phyloP scores from a whole-genome alignment of 305 asterid species.

The Fraxinus nigra region DNA sequence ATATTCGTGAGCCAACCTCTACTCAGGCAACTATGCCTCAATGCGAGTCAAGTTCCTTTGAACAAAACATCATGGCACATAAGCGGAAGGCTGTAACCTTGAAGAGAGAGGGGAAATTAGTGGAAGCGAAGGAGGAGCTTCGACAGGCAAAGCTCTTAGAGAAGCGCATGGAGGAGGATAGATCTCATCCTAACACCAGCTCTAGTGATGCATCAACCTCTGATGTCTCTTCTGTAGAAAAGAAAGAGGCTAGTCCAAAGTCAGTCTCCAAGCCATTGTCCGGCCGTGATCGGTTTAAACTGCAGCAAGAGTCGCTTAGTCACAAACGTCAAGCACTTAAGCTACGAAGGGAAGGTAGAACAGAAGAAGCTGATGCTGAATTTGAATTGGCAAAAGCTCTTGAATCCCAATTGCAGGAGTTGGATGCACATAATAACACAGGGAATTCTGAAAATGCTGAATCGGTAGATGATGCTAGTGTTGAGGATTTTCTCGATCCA shows the following conservation, averaged over 20 bases:
- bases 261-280: constrained; percentile 64
- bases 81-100: constrained; percentile 77
- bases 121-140: constrained; percentile 94
- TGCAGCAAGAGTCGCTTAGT: constrained; percentile 86
- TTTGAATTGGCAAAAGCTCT: constrained; percentile 79
- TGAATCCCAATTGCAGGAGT: constrained; percentile 72
- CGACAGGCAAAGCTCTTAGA: constrained; percentile 83
- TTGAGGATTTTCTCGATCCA: constrained; percentile 96
- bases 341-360: constrained; percentile 90
- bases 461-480: constrained; percentile 43
- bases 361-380: constrained; percentile 88
- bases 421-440: constrained; percentile 34
- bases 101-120: constrained; percentile 86
- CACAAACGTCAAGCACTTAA: constrained; percentile 91
- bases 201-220: constrained; percentile 39
- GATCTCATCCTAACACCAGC: constrained; percentile 33
- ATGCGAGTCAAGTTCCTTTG: constrained; percentile 34
- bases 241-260: constrained; percentile 53
- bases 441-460: constrained; percentile 36
- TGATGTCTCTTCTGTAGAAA: constrained; percentile 38
- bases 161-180: constrained; percentile 40
- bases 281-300: constrained; percentile 76
- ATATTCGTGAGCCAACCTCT: constrained; percentile 24
- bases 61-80: constrained; percentile 68
- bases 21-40: constrained; percentile 37